A percentile compares a stretch with the other conserved stretches of the same genome.
phyloP scores from a whole-genome alignment of 2,329 filamentous ascomycete genomes.

The Beauveria rudraprayagi region DNA sequence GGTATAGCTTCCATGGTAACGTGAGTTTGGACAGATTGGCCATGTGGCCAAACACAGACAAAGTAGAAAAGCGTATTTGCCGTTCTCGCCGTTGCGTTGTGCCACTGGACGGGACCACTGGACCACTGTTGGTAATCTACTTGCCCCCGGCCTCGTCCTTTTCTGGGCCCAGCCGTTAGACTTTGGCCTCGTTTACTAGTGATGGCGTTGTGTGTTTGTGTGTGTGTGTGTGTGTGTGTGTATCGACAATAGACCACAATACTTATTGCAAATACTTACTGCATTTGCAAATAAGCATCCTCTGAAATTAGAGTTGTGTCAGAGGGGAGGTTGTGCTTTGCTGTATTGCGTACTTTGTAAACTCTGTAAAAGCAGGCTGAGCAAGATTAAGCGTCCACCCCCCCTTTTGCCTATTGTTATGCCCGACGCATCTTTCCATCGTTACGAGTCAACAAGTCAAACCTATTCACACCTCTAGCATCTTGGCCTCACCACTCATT shows the following conservation, averaged over 20 bases:
- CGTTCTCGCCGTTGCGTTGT: neutral
- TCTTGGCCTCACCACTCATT: too few relatives aligned
- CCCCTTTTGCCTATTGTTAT: too few relatives aligned
- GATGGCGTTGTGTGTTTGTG: too few relatives aligned
- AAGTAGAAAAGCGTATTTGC: neutral
- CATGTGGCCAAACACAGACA: neutral
- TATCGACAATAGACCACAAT: too few relatives aligned
- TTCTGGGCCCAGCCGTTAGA: neutral
- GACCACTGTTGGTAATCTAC: neutral
- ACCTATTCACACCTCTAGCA: too few relatives aligned
- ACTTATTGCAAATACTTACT: too few relatives aligned
- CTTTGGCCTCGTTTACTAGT: neutral
- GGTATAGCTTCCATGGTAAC: neutral
- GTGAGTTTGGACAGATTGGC: neutral
- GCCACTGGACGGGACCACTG: neutral
- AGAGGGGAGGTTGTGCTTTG: neutral
- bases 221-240: too few relatives aligned
- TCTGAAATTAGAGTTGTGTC: conserved; percentile 2
- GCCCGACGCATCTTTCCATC: too few relatives aligned
- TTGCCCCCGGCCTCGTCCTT: neutral
- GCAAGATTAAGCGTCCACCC: too few relatives aligned
- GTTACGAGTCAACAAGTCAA: too few relatives aligned
- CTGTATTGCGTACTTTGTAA: too few relatives aligned
- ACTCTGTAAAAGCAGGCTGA: too few relatives aligned
- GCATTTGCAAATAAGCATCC: neutral